Conservation (phyloP, 371 early-diverging fungal genomes). For the Mucor racemosus region DNA sequence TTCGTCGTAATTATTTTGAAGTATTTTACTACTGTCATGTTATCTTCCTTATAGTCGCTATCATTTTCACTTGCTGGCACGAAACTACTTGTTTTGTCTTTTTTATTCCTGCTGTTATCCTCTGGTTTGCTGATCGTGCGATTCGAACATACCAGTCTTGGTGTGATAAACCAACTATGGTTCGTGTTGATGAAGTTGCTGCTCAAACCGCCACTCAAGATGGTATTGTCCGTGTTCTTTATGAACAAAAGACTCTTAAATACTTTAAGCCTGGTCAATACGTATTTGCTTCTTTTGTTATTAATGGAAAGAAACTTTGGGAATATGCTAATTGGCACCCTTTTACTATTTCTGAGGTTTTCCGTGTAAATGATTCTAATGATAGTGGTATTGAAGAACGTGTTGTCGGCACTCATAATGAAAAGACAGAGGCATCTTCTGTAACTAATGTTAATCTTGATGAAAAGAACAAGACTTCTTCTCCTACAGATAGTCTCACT, state of each 20-base stretch:
- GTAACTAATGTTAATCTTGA: not conserved
- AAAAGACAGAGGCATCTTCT: not conserved
- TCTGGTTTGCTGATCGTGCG: slow-evolving; percentile 44
- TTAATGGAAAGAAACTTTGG: slow-evolving; percentile 28
- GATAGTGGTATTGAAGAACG: slow-evolving; percentile 20
- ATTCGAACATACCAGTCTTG: slow-evolving; percentile 50
- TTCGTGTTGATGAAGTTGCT: slow-evolving; percentile 30
- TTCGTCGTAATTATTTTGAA: slow-evolving; percentile 50
- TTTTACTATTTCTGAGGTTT: slow-evolving; percentile 48
- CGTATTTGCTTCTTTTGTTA: slow-evolving; percentile 39
- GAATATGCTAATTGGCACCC: slow-evolving; percentile 51
- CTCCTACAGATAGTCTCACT: not conserved
- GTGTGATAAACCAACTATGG: slow-evolving; percentile 17
- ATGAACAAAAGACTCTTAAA: slow-evolving; percentile 32
- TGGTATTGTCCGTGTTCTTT: slow-evolving; percentile 40
- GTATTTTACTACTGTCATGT: slow-evolving; percentile 49
- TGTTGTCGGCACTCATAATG: not conserved
- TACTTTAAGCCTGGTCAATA: slow-evolving; percentile 49
- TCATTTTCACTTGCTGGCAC: slow-evolving; percentile 40
- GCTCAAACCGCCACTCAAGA: slow-evolving; percentile 27
- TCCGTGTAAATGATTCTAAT: slow-evolving; percentile 18
- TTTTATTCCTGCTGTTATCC: slow-evolving; percentile 40
- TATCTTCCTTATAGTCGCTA: slow-evolving; percentile 38
- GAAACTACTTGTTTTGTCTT: slow-evolving; percentile 40
- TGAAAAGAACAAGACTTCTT: not conserved